A percentile compares a stretch with the other conserved stretches of the same genome.
Evolutionary conservation across 139 green algal species (phyloP).

Genomic region (Chlorella sp.): DNA sequence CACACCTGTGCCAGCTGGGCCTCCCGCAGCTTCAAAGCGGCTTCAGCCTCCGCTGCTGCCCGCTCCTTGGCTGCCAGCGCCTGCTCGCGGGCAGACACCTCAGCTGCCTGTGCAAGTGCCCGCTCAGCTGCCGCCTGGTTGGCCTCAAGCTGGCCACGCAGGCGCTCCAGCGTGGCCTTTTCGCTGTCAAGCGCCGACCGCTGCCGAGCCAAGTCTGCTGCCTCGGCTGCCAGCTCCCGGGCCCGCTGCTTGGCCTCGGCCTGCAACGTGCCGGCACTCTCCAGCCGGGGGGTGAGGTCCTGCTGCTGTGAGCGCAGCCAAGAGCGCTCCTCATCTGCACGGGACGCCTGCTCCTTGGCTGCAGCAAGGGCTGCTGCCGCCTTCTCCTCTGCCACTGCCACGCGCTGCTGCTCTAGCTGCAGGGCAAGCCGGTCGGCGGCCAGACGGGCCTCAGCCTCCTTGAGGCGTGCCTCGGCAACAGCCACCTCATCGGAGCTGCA

Average conservation of each 20-base stretch:
- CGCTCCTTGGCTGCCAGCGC: constrained; percentile 23
- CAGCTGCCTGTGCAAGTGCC: constrained; percentile 3
- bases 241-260: constrained; percentile 31
- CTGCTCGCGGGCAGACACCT: constrained; percentile 21
- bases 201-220: constrained; percentile 26
- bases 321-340: constrained; percentile 20
- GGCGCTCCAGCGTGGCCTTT: constrained; percentile 16
- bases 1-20: background rate
- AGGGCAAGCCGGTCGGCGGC: background rate
- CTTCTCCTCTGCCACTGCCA: constrained; percentile 21
- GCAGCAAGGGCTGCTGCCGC: background rate
- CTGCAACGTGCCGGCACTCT: constrained; percentile 4
- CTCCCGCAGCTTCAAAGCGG: constrained; percentile 32
- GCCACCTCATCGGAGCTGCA: background rate
- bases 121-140: constrained; percentile 24
- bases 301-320: constrained; percentile 21
- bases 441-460: constrained; percentile 13
- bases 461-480: background rate
- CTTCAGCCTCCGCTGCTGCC: constrained; percentile 14
- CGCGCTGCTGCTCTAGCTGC: background rate
- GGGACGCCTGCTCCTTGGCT: constrained; percentile 13
- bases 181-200: constrained; percentile 17
- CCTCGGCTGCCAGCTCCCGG: constrained; percentile 12
- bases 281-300: constrained; percentile 31
- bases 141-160: constrained; percentile 32